Base-by-base conservation (phyloP, 352 stramenopile genomes). In the Globisporangium spinosum region DNA sequence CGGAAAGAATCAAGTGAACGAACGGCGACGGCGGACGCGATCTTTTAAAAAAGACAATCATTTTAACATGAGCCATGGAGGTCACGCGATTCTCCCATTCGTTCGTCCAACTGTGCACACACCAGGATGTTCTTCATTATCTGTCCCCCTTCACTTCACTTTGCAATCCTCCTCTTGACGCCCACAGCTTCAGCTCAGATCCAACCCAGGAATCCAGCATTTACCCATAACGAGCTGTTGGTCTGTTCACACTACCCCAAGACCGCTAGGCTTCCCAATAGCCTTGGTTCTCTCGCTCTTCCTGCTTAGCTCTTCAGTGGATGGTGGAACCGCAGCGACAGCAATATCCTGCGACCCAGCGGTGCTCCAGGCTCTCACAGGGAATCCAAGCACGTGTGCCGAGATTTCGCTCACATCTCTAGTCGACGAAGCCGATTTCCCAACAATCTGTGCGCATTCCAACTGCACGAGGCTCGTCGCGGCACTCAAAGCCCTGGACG, bases 391-490 rank as follows among this genome's bases (percentile, higher is more conserved):
- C 23, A 3, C 7, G 27, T 43, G 27, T 10, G 15, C 27, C 0
- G 54, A 43, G 54, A 59, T 59, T 29, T 40, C 27, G 17, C 54
- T 59, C 54, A 15, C 27, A 13, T 13, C 25, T 1, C 15, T 15
- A 10, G 54, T 43, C 25, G 40, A 59, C 54, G 13, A 32, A 12
- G 27, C 15, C 13, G 6, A 59, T n/a, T 59, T 23, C 54, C 54
- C 15, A 32, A 38, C 13, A 20, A 58, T 58, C 25, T 58, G 53
- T 5, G 25, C 53, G 23, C 38, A 58, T 20, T 23, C 23, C 25
- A 58, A 38, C 25, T 58, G 53, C 53, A 58, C 53, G 25, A 1
- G 25, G 53, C 25, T 40, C 53, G 53, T 58, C 23, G 25, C 53
- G 4, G 13, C 23, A 9, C 25, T 58, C 15, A 45, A 35, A 20